These are phyloP conservation scores for Malus hybrid DNA, from an alignment of 331 rosid genomes.

Conservation along the genomic window DNA sequence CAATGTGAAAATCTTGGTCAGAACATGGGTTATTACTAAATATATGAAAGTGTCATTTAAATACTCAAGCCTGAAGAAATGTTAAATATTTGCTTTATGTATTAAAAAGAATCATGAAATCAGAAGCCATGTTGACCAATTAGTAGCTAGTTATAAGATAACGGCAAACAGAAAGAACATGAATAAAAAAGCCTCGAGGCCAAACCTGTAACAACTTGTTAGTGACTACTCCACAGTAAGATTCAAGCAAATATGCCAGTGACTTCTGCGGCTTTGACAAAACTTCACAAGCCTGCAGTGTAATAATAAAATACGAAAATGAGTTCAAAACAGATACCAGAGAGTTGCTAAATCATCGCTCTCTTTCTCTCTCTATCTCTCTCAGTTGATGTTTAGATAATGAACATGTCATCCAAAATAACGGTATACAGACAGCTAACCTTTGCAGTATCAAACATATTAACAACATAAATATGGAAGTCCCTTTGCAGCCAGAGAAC, in stretches of 20 bases:
- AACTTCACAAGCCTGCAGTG: slow-evolving; percentile 86
- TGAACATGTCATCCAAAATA: not conserved
- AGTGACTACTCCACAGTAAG: slow-evolving; percentile 71
- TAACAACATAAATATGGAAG: slow-evolving; percentile 80
- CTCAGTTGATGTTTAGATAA: not conserved
- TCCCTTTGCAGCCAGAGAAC: slow-evolving; percentile 90
- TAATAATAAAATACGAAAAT: slow-evolving; percentile 9
- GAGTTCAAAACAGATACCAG: not conserved
- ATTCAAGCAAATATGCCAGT: slow-evolving; percentile 84
- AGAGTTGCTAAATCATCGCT: not conserved
- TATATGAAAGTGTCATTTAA: no score
- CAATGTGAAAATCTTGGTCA: not conserved
- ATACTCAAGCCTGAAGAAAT: not conserved
- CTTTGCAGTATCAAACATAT: slow-evolving; percentile 89
- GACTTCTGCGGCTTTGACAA: slow-evolving; percentile 86
- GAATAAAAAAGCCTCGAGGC: slow-evolving; percentile 3
- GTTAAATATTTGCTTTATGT: not conserved
- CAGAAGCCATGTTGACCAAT: not conserved
- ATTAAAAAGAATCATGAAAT: not conserved
- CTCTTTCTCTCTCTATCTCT: not conserved
- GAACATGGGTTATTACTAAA: not conserved
- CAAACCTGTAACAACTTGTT: slow-evolving; percentile 90
- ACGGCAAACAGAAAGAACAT: slow-evolving; percentile 2
- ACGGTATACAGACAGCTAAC: slow-evolving; percentile 25
- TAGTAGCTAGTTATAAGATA: not conserved